Percentiles rank a stretch among this genome's conserved stretches.
Conservation (phyloP, 2,329 filamentous ascomycete species). For the Aspergillus amoenus region DNA sequence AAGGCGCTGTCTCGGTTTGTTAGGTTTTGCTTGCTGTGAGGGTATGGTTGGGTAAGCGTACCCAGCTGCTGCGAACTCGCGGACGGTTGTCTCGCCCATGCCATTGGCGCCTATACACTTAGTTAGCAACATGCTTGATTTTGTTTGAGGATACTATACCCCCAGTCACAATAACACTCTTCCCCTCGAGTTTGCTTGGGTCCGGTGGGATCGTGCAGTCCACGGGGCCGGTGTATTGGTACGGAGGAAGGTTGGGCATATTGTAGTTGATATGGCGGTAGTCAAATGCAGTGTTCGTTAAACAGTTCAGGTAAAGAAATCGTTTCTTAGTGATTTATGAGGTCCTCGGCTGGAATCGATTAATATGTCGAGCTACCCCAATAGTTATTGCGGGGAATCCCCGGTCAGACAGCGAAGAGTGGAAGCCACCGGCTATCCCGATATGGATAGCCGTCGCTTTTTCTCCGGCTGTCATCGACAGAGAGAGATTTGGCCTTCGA, state of each 20-base stretch:
- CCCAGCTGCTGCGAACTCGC: slow-evolving; percentile 19
- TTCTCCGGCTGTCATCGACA: too few species aligned
- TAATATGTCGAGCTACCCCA: too few species aligned
- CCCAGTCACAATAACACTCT: slow-evolving; percentile 51
- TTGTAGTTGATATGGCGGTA: background rate
- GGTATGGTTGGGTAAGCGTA: background rate
- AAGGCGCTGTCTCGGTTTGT: slow-evolving; percentile 10
- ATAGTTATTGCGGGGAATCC: too few species aligned
- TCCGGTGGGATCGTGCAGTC: slow-evolving; percentile 30
- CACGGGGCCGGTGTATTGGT: slow-evolving; percentile 15
- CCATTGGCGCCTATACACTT: slow-evolving; percentile 24
- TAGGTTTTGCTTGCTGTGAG: background rate
- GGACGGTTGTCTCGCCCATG: slow-evolving; percentile 26
- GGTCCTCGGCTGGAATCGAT: too few species aligned
- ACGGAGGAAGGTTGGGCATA: slow-evolving; percentile 13
- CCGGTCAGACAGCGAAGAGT: too few species aligned
- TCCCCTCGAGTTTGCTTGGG: slow-evolving; percentile 39
- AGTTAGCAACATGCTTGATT: background rate
- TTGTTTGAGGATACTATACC: slow-evolving; percentile 15
- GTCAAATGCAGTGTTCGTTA: too few species aligned
- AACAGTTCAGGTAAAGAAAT: too few species aligned
- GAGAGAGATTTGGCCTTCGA: too few species aligned
- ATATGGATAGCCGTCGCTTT: too few species aligned
- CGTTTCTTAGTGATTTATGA: too few species aligned
- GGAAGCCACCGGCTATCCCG: too few species aligned